Evolutionary conservation across 495 filamentous ascomycete genomes (phyloP), one percentile per base, ranked within the genome.

Genomic region (Aspergillus bertholletiae): DNA sequence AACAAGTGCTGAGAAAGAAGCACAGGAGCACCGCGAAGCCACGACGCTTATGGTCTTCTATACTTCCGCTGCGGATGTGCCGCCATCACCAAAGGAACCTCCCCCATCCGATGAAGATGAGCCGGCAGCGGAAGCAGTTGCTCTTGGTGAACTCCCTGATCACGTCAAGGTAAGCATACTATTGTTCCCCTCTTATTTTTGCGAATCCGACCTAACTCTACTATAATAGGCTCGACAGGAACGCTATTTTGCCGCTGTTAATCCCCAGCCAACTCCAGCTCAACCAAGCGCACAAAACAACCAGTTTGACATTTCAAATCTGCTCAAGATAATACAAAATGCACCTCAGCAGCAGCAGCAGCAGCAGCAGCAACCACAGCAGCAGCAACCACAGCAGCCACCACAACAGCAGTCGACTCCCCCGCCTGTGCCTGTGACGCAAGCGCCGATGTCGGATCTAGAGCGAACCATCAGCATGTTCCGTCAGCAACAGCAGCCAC

Each of bases 31-130:
- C 47, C 83, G 88, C 8, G 92, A 96, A 68, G 74, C 77, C 20
- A 84, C 77, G n/a, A 91, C 88, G 22, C 80, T 96, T 28, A 90
- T 95, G 84, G 88, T 86, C 5, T 82, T 91, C 55, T 94, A 96
- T 62, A 81, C 86, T 2, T 84, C 84, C 49, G 68, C 73, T 30
- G 80, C 80, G 7, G 91, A 96, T 60, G 86, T 95, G 55, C 92
- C 92, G 5, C 73, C 83, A 1, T 83, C 86, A 0, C 88, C 92
- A 2, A 83, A 85, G 51, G 92, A 95, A 49, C 90, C 91, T 3
- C 67, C 77, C 13, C 69, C 79, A 35, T 63, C 68, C 15, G 73
- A 70, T 20, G 62, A 70, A 11, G 61, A 70, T 5, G 74, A 79
- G 44, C 51, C 52, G 17, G 72, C 53, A 2, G 41, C 62, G 6